Base-by-base conservation (phyloP, 2,329 filamentous ascomycete genomes). In the Colletotrichum coccodes region DNA sequence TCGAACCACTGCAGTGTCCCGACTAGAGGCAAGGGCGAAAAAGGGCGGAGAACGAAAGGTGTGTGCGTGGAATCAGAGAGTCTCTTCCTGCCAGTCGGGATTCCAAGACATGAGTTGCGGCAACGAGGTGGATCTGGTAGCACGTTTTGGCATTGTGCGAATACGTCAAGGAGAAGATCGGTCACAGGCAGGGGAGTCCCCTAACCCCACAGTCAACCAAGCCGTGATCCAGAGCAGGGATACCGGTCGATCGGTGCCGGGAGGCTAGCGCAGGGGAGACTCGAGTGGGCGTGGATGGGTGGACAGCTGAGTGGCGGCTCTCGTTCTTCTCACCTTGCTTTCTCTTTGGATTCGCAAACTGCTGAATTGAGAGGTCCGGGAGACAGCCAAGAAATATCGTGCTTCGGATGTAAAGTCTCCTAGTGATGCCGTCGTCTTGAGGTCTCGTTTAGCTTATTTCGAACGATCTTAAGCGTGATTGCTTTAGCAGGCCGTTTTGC, bases 121-220 rank as follows among this genome's bases (percentile, higher is more conserved):
- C 65, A 68, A 68, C 61, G 26, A 32, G 34, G 61, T 65, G 65
- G 65, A 65, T 54, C 65, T 65, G 65, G 65, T 38, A 56, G 62
- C 47, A 64, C 60, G 65, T 68, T 68, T 56, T 65, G 47, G 65
- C 54, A 54, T 50, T 49, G 18, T 38, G 61, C 40, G 54, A 60
- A 56, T 56, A 65, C 61, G 61, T 65, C 56, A 54, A 60, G 49
- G 63, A 34, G 54, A 49, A 54, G 54, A 68, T 60, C 54, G 61
- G 61, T 60, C 49, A 21, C 54, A 56, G 38, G 61, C 65, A 68
- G 61, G 65, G 49, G 38, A 52, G 34, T 59, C 61, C 47, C 61
- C 61, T 66, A 65, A 68, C 65, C 65, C 61, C 61, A 68, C 61
- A 60, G 47, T 47, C 28, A 42, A 42, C 65, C 54, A 66, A 54